phyloP scores from a whole-genome alignment of 345 rosid genomes.

The Anastatica hierochuntica region DNA sequence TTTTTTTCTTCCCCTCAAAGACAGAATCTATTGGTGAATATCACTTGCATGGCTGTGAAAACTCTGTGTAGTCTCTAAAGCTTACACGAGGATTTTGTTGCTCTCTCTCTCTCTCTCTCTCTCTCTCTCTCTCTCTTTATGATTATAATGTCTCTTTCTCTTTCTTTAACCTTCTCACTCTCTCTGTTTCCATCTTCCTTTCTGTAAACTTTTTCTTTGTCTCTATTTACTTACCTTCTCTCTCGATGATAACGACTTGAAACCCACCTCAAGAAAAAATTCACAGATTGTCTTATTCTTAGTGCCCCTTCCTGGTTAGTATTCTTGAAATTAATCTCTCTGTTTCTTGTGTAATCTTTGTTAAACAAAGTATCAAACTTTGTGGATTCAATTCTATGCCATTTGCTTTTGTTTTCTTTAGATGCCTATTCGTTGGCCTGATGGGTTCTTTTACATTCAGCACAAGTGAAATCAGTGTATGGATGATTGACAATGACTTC shows the following conservation, averaged over 20 bases:
- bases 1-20: no score
- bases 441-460: constrained; percentile 19
- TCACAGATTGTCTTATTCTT: constrained; percentile 8
- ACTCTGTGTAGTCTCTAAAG: constrained; percentile 36
- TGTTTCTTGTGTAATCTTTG: constrained; percentile 24
- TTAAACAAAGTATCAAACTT: constrained; percentile 12
- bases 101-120: constrained; percentile 24
- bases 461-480: constrained; percentile 19
- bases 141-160: neutral
- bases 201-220: constrained; percentile 7
- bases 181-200: constrained; percentile 6
- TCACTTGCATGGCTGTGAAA: constrained; percentile 53
- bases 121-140: neutral
- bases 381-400: constrained; percentile 16
- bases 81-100: constrained; percentile 54
- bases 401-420: neutral
- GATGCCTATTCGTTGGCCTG: constrained; percentile 21
- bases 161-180: neutral
- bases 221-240: constrained; percentile 16
- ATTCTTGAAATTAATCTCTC: constrained; percentile 3
- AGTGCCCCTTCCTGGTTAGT: constrained; percentile 24
- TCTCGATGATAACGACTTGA: constrained; percentile 24
- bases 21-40: constrained; percentile 18
- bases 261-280: constrained; percentile 14
- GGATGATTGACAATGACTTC: constrained; percentile 15